A percentile compares a stretch with the other conserved stretches of the same genome.
These are phyloP conservation scores for Mangifera indica DNA, from an alignment of 345 rosid genomes.

Conservation along the genomic window DNA sequence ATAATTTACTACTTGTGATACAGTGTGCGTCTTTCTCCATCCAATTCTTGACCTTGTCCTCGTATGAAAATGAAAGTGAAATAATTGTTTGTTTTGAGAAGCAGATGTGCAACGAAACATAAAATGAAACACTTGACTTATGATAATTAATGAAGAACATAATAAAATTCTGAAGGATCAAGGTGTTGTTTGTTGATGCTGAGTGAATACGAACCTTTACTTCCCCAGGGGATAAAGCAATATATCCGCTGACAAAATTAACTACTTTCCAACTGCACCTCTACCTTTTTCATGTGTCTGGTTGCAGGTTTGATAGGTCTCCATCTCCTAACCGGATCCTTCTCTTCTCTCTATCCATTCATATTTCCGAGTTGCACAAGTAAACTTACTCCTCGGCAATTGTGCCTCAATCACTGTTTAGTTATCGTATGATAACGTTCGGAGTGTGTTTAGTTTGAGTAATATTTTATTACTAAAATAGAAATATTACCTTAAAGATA, in stretches of 20 bases:
- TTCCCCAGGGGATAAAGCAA: not conserved
- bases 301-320: not conserved
- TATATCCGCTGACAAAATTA: not conserved
- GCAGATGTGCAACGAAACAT: not conserved
- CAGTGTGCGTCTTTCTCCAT: not conserved
- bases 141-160: not conserved
- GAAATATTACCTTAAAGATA: too few species aligned
- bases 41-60: not conserved
- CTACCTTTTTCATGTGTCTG: not conserved
- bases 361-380: too few species aligned
- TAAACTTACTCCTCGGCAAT: too few species aligned
- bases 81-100: too few species aligned
- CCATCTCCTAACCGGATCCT: not conserved
- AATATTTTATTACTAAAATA: too few species aligned
- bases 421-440: too few species aligned
- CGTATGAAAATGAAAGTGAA: not conserved
- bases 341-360: too few species aligned
- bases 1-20: not conserved
- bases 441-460: too few species aligned
- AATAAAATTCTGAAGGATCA: not conserved
- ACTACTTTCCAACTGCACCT: constrained; percentile 4
- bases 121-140: not conserved
- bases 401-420: too few species aligned
- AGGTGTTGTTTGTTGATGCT: too few species aligned
- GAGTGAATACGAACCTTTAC: constrained; percentile 8